A percentile compares a stretch with the other conserved stretches of the same genome.
Conservation (phyloP, 768 basidiomycete genomes). For the Lactarius tabidus region DNA sequence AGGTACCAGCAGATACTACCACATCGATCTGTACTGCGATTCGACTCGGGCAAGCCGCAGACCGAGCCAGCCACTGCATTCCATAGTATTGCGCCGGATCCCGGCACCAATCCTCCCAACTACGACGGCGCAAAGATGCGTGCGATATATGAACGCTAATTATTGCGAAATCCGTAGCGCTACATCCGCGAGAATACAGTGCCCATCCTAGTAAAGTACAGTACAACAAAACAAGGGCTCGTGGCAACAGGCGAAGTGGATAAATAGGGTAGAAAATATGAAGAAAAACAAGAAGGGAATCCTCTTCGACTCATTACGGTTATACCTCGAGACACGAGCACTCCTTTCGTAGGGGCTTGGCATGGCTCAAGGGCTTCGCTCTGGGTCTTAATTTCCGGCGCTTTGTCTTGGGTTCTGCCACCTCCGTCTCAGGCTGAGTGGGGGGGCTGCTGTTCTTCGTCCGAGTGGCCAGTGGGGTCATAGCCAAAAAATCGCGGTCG, state of each 20-base stretch:
- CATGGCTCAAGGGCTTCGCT: neutral
- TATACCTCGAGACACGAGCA: conserved; percentile 15
- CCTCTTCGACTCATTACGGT: neutral
- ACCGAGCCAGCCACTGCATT: neutral
- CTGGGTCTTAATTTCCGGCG: conserved; percentile 1
- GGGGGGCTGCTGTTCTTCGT: neutral
- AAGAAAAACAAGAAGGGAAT: neutral
- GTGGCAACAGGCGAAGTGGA: neutral
- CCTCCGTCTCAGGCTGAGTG: neutral
- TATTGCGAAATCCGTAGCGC: neutral
- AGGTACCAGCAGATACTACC: too few relatives aligned
- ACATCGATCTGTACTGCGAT: too few relatives aligned
- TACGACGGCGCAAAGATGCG: neutral
- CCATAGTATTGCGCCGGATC: too few relatives aligned
- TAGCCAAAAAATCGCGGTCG: conserved; percentile 27
- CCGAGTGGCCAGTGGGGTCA: conserved; percentile 2
- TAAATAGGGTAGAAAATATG: neutral
- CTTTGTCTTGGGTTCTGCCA: conserved; percentile 9
- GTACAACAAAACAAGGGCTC: neutral
- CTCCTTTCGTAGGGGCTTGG: conserved; percentile 9
- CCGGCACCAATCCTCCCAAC: neutral
- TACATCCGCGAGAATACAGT: conserved; percentile 5
- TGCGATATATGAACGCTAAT: neutral
- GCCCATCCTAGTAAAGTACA: neutral
- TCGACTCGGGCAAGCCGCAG: too few relatives aligned